Conservation (phyloP, 2,329 filamentous ascomycete species). For the Colletotrichum chrysophilum region DNA sequence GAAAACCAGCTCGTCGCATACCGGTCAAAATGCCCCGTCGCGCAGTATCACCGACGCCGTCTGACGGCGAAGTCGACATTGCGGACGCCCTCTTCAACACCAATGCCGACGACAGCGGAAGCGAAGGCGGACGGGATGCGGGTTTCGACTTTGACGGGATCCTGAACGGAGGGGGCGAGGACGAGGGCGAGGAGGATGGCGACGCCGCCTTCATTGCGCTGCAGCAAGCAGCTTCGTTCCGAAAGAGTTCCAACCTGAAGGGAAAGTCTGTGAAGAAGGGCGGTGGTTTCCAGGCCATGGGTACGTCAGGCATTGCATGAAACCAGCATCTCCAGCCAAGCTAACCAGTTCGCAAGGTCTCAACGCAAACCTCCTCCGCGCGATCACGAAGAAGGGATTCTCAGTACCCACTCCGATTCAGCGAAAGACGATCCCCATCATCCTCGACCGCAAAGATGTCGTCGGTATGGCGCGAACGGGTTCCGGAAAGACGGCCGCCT, state of each 20-base stretch:
- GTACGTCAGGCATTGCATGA: slow-evolving; percentile 42
- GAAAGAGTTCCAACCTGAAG: slow-evolving; percentile 83
- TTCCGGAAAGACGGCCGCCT: slow-evolving; percentile 97
- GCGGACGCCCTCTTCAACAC: slow-evolving; percentile 75
- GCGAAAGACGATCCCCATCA: slow-evolving; percentile 91
- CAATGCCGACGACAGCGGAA: slow-evolving; percentile 42
- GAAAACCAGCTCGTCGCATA: background rate
- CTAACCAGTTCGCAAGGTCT: slow-evolving; percentile 55
- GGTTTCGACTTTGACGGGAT: slow-evolving; percentile 61
- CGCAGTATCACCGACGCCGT: slow-evolving; percentile 79
- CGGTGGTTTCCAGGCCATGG: slow-evolving; percentile 96
- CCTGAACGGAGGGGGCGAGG: slow-evolving; percentile 60
- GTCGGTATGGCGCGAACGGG: slow-evolving; percentile 99
- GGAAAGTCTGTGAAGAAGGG: slow-evolving; percentile 91
- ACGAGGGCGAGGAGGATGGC: slow-evolving; percentile 63
- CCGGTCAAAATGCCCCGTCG: slow-evolving; percentile 68
- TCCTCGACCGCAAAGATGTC: slow-evolving; percentile 91
- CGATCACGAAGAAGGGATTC: slow-evolving; percentile 93
- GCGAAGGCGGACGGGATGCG: slow-evolving; percentile 42
- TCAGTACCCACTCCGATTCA: slow-evolving; percentile 97
- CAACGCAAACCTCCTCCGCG: slow-evolving; percentile 83
- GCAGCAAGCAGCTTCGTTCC: slow-evolving; percentile 84
- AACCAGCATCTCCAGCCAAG: background rate
- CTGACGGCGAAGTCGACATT: slow-evolving; percentile 93
- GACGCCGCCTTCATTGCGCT: slow-evolving; percentile 93